Evolutionary conservation across 2,329 filamentous ascomycete species (phyloP), one percentile per base, ranked within the genome.

Genomic region (Corynespora cassiicola): DNA sequence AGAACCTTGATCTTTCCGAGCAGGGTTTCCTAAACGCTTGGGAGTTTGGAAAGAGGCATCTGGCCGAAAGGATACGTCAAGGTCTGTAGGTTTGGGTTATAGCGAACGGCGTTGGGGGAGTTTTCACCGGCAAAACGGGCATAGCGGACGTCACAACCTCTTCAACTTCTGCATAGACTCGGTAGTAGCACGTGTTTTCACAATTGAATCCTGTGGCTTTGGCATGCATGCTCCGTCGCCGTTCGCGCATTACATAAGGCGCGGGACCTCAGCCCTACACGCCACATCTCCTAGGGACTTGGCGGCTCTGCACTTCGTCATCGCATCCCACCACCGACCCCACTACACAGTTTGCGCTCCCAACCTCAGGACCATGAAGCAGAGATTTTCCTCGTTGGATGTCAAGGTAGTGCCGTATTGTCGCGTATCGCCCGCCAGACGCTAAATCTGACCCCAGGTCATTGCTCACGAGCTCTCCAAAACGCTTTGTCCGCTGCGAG

Each of bases 1-100:
- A 94, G 77, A 89, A 88, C 65, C 92, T 97, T 70, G 92, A 97
- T 68, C 83, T 97, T 39, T 95, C 90, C 61, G 92, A 97, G 72
- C 90, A 96, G 72, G 92, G 92, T 33, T 83, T 97, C 69, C 85
- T 96, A 72, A 96, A 96, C 74, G 78, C 92, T 54, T 94, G 91
- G 71, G 89, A 96, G 69, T 87, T 96, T 68, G 92, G 91, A 67
- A 95, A 94, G 78, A 86, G 86, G 60, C 92, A 95, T 73, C 73
- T 96, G 64, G 87, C 89, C 28, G 91, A 96, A 73, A 87, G 90
- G 80, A 78, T 96, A 78, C 84, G 92, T 66, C 89, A 95, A 71
- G 87, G 88, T 42, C 48, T 67, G 38, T 68, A 41, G 51, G 39
- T 35, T 35, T 31, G 23, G 39, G 36, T 31, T 43, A 37, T 39